These are phyloP conservation scores for Tuber calosporum DNA, from an alignment of 495 filamentous ascomycete genomes.

Conservation along the genomic window DNA sequence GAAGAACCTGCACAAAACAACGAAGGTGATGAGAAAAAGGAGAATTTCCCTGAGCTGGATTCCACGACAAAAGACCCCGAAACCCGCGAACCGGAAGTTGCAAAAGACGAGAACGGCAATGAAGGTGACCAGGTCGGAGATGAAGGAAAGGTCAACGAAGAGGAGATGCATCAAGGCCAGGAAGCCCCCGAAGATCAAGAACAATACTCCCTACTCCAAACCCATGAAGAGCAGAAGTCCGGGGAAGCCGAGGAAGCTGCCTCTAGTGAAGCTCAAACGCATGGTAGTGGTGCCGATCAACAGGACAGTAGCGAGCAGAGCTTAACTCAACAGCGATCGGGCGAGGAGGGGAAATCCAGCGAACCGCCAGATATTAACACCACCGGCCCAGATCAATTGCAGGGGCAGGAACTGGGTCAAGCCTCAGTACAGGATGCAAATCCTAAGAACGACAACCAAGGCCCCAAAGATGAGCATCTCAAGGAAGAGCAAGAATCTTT, in stretches of 20 bases:
- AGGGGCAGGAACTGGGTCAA: conserved; percentile 47
- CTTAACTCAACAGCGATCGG: conserved; percentile 48
- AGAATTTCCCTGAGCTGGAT: conserved; percentile 39
- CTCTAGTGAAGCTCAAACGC: conserved; percentile 57
- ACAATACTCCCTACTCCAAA: conserved; percentile 42
- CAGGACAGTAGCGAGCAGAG: conserved; percentile 31
- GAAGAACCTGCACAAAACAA: conserved; percentile 50
- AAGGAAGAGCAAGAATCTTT: conserved; percentile 57
- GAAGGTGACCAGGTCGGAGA: conserved; percentile 38
- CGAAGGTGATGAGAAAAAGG: conserved; percentile 50
- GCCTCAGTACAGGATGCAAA: conserved; percentile 45
- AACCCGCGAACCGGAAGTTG: conserved; percentile 18
- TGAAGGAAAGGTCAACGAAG: conserved; percentile 46
- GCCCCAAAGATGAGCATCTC: conserved; percentile 44
- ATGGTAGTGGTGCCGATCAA: conserved; percentile 46
- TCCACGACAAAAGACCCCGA: conserved; percentile 20
- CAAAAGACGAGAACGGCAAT: conserved; percentile 31
- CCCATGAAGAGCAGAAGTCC: conserved; percentile 46
- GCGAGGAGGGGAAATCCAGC: conserved; percentile 41
- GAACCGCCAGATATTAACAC: conserved; percentile 42
- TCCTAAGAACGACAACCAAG: conserved; percentile 49
- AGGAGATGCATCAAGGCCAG: conserved; percentile 46
- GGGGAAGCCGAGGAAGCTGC: conserved; percentile 56
- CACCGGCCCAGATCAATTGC: conserved; percentile 44
- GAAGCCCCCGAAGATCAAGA: conserved; percentile 48